Percentiles rank a stretch among this genome's conserved stretches.
These are phyloP conservation scores for Glarea lozoyensis DNA, from an alignment of 495 filamentous ascomycete species.

Conservation along the genomic window DNA sequence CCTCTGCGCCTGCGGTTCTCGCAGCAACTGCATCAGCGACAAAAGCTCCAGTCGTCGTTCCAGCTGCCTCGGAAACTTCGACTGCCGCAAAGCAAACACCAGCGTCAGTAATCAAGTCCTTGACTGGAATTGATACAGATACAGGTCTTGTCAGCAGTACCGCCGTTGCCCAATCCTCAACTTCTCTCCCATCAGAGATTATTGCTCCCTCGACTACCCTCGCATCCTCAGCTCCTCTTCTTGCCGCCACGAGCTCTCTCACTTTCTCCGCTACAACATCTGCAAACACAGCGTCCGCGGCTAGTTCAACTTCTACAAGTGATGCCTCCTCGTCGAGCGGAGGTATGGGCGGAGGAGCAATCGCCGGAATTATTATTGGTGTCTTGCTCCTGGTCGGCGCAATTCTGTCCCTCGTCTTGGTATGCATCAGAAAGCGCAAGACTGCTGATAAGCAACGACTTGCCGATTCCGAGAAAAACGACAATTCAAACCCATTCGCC, in stretches of 20 bases:
- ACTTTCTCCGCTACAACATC: constrained; percentile 15
- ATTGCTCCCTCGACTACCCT: constrained; percentile 7
- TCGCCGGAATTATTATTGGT: constrained; percentile 79
- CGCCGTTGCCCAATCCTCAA: not conserved
- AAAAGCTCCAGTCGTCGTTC: not conserved
- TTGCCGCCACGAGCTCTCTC: constrained; percentile 5
- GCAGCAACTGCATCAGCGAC: not conserved
- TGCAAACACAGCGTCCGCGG: constrained; percentile 18
- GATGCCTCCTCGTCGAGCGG: constrained; percentile 21
- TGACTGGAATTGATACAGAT: no score
- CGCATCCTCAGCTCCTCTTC: constrained; percentile 4
- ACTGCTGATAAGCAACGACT: constrained; percentile 36
- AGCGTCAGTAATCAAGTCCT: no score
- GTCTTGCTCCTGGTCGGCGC: constrained; percentile 56
- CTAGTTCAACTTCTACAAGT: constrained; percentile 17
- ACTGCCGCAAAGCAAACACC: not conserved
- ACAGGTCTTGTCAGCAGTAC: not conserved
- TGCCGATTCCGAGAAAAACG: constrained; percentile 49
- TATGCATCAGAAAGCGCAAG: constrained; percentile 57
- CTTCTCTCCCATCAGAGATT: constrained; percentile 2
- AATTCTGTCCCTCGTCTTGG: constrained; percentile 51
- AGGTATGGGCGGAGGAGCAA: constrained; percentile 57
- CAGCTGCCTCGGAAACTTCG: constrained; percentile 3
- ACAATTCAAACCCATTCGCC: constrained; percentile 28
- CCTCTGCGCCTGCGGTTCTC: not conserved